A percentile compares a stretch with the other conserved stretches of the same genome.
These are phyloP conservation scores for Anethum foeniculum DNA, from an alignment of 140 eudicot genomes.

Conservation along the genomic window DNA sequence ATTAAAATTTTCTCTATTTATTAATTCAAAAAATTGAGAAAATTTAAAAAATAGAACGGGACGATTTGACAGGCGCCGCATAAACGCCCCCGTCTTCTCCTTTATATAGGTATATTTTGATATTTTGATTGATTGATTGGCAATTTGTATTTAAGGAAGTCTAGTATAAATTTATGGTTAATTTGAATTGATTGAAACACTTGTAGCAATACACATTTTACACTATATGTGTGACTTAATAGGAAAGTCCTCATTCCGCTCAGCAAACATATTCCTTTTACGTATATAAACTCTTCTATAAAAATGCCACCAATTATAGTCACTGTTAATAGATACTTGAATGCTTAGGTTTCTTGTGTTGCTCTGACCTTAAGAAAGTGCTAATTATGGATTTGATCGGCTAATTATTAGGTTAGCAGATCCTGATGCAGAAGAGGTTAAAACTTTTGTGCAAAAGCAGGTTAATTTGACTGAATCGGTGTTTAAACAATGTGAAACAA, in stretches of 20 bases:
- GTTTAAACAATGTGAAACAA: conserved; percentile 41
- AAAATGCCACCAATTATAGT: no score
- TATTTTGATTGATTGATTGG: no score
- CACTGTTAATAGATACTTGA: not conserved
- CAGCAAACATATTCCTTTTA: not conserved
- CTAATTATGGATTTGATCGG: not conserved
- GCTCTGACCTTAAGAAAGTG: not conserved
- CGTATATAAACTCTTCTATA: no score
- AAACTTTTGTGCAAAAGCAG: conserved; percentile 58
- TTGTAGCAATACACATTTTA: no score
- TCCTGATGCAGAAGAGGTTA: conserved; percentile 77
- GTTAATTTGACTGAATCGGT: conserved; percentile 57
- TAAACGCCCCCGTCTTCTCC: no score
- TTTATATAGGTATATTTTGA: no score
- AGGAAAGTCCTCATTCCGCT: not conserved
- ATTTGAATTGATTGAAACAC: no score
- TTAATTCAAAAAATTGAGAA: no score
- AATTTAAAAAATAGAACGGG: no score
- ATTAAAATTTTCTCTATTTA: no score
- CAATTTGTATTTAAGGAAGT: not conserved
- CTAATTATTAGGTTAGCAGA: conserved; percentile 63
- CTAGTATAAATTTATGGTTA: not conserved
- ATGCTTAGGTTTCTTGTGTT: not conserved
- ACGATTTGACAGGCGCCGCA: no score
- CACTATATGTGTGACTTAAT: no score